Evolutionary conservation across 139 green algal species (phyloP), one percentile per base, ranked within the genome.

Genomic region (Spirogloea muscicola): DNA sequence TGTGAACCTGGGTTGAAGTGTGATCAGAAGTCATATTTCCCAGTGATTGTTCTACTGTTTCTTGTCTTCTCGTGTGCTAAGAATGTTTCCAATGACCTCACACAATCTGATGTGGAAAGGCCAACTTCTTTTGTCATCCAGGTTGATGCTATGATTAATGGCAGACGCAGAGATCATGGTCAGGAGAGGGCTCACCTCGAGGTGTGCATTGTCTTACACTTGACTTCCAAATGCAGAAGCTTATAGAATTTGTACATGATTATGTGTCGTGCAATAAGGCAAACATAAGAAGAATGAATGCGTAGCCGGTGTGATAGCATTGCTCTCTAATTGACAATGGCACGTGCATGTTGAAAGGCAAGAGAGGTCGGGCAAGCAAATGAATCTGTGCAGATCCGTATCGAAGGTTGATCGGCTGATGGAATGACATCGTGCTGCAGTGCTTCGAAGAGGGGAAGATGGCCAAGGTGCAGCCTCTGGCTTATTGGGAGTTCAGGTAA

Each of bases 111-210:
- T n/a, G n/a, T n/a, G n/a, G n/a, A n/a, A n/a, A n/a, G n/a, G n/a
- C n/a, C n/a, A n/a, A n/a, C n/a, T n/a, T n/a, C n/a, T n/a, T n/a
- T n/a, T n/a, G n/a, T n/a, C n/a, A n/a, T n/a, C 33, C 69, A 77
- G 62, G 59, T 58, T 25, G 81, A 88, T 49, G 72, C 80, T 39
- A 88, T 89, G 84, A 86, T 89, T 58, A 89, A 89, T 49, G 85
- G 85, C 1, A 60, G 85, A 25, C 48, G 80, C 6, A 59, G 83
- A 5, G 80, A 86, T 42, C 85, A 89, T 49, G 85, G 85, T 36
- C 72, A 73, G 38, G 85, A 89, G 68, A 68, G 85, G 1, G 83
- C 85, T 9, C 52, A 77, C 52, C n/a, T 77, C 38, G 69, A 77
- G 69, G 69, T 77, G 41, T 33, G 59, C 1, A 52, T 70, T 10